Evolutionary conservation across 306 rosid species (phyloP), one percentile per base, ranked within the genome.

Genomic region (Dryas drummondii): DNA sequence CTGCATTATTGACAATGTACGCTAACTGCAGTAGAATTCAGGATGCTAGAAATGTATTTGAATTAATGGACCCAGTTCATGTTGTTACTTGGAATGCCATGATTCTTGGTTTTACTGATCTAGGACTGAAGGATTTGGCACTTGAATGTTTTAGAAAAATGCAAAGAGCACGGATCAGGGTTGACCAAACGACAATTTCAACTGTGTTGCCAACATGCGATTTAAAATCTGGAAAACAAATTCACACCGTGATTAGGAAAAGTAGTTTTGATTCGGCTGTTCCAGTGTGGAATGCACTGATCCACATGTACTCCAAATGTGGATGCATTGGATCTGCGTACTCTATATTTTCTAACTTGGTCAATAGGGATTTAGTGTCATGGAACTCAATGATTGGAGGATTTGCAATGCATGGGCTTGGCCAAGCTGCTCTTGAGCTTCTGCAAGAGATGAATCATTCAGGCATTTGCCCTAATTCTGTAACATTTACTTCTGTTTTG

Each of bases 321-420:
- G 91, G 88, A 72, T 75, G 76, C 80, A 75, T 82, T 68, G 82
- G 72, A 22, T 76, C 73, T 68, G 82, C 88, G 63, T 26, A 60
- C 79, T 72, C 74, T 27, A 81, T 80, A 78, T 87, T 84, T 82
- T 75, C 84, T 42, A 53, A 80, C 67, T 78, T 82, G 91, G 58
- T 32, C 16, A 63, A 57, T 1, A 68, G 76, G 78, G 91, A 84
- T 66, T 15, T 82, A 63, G 80, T 84, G 44, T 78, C 88, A 0
- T 87, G 87, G 87, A 87, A 87, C 84, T 72, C 85, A 6, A 78
- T 84, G 76, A 80, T 87, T 46, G 77, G 85, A 64, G 91, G 88
- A 45, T 82, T 78, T 55, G 82, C 85, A 82, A 84, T 71, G 66
- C 85, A 84, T 32, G 88, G 88, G 13, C 84, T 57, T 57, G 88